Conservation (phyloP, 805 yeast species). For the Wickerhamomyces sydowiorum region DNA sequence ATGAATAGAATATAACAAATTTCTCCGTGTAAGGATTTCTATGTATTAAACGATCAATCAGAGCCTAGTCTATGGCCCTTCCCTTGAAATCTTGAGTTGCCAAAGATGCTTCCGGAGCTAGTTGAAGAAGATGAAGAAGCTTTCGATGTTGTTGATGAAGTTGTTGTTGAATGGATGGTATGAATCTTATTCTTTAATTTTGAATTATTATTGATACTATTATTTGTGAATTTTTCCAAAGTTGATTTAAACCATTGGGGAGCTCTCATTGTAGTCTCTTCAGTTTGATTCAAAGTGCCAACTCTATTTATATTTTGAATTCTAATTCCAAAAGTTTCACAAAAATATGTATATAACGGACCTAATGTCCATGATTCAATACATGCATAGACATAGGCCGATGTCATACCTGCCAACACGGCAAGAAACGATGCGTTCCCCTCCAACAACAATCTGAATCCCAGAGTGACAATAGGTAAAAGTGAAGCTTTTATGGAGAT, state of each 20-base stretch:
- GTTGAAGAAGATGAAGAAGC: slow-evolving; percentile 7
- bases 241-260: slow-evolving; percentile 38
- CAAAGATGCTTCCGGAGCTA: slow-evolving; percentile 2
- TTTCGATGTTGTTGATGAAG: slow-evolving; percentile 2
- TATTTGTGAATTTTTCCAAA: slow-evolving; percentile 16
- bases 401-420: slow-evolving; percentile 43
- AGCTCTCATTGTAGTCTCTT: slow-evolving; percentile 49
- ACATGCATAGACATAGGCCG: slow-evolving; percentile 57
- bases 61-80: slow-evolving; percentile 34
- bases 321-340: slow-evolving; percentile 14
- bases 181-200: neutral
- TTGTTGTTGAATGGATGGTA: neutral
- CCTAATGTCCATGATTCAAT: slow-evolving; percentile 48
- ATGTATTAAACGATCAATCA: neutral
- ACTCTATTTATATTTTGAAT: slow-evolving; percentile 23
- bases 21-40: too few relatives aligned
- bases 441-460: slow-evolving; percentile 36
- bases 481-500: slow-evolving; percentile 55
- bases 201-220: slow-evolving; percentile 3
- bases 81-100: slow-evolving; percentile 26
- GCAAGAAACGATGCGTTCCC: slow-evolving; percentile 35
- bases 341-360: slow-evolving; percentile 29
- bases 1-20: slow-evolving; percentile 11
- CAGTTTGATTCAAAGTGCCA: slow-evolving; percentile 32
- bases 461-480: slow-evolving; percentile 43